A percentile compares a stretch with the other conserved stretches of the same genome.
Evolutionary conservation across 495 filamentous ascomycete species (phyloP).

Genomic region (Hypoxylon trugodes): DNA sequence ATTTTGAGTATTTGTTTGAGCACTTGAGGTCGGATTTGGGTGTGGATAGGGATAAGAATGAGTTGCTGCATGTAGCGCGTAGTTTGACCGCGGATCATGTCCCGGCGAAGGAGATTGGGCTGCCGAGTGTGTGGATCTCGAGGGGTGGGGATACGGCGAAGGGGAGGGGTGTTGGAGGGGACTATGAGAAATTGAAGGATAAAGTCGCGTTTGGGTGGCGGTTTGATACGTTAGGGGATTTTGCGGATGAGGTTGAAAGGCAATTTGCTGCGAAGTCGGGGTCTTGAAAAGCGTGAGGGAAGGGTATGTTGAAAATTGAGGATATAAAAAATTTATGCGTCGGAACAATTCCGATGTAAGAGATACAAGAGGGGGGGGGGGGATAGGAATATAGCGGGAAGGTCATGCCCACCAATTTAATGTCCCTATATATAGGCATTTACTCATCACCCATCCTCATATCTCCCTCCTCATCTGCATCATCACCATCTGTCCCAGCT

Average conservation of each 20-base stretch:
- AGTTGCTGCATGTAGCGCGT: slow-evolving; percentile 74
- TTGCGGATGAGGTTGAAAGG: slow-evolving; percentile 73
- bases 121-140: slow-evolving; percentile 76
- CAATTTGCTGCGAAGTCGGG: slow-evolving; percentile 49
- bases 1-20: slow-evolving; percentile 72
- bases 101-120: slow-evolving; percentile 67
- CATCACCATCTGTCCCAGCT: slow-evolving; percentile 28
- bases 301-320: neutral
- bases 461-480: slow-evolving; percentile 34
- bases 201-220: slow-evolving; percentile 54
- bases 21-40: slow-evolving; percentile 65
- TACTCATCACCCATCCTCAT: slow-evolving; percentile 13
- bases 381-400: neutral
- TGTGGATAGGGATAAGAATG: slow-evolving; percentile 54
- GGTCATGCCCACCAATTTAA: neutral
- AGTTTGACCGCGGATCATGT: slow-evolving; percentile 77
- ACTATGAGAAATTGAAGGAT: slow-evolving; percentile 48
- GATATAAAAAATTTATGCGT: too few relatives aligned
- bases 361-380: neutral
- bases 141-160: slow-evolving; percentile 57
- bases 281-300: slow-evolving; percentile 3
- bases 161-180: slow-evolving; percentile 55
- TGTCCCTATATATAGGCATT: neutral
- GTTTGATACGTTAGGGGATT: slow-evolving; percentile 73
- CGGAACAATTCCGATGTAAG: neutral